Base-by-base conservation (phyloP, 176 grass and related monocot genomes). In the Eragrostis curvula region DNA sequence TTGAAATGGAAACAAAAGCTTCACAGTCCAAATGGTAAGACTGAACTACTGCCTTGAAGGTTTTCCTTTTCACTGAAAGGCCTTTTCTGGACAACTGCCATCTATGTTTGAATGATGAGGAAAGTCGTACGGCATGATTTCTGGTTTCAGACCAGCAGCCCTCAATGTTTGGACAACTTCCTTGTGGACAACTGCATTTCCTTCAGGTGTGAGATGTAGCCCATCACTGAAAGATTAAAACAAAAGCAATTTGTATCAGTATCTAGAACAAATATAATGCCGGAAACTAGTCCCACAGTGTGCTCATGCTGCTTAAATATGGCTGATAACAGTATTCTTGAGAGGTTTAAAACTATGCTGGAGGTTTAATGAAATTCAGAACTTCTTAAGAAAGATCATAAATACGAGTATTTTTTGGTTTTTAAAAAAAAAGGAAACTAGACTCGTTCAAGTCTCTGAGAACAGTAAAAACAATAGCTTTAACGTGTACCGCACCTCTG, bases 101-200 rank as follows among this genome's bases (percentile, higher is more conserved):
- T 97, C 80, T 14, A 97, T 94, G 71, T 81, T 66, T 29, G 92
- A 92, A 83, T 94, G 92, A 50, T 92, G 90, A 36, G 92, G 95
- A 63, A 97, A 97, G 68, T 97, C 95, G 18, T 83, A 57, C 0
- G 58, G 18, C 95, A 97, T 94, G 12, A 86, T 77, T 91, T 97
- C 89, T 67, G 87, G 59, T 89, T 43, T 75, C 51, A 97, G 85
- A 83, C 88, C 83, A 46, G 60, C 77, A 13, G 71, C 53, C 73
- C 43, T 78, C 43, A 97, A 82, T 39, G 87, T 65, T 67, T 81
- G 40, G 29, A 94, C 77, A n/a, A 92, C 81, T 77, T 94, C 83
- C 85, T 84, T 71, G 81, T 92, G 80, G 30, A 97, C 90, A 78
- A 97, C 64, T 36, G 70, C 64, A 43, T 97, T 94, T 74, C 95